Evolutionary conservation across 306 rosid species (phyloP), one percentile per base, ranked within the genome.

Genomic region (Gillenia trifoliata): DNA sequence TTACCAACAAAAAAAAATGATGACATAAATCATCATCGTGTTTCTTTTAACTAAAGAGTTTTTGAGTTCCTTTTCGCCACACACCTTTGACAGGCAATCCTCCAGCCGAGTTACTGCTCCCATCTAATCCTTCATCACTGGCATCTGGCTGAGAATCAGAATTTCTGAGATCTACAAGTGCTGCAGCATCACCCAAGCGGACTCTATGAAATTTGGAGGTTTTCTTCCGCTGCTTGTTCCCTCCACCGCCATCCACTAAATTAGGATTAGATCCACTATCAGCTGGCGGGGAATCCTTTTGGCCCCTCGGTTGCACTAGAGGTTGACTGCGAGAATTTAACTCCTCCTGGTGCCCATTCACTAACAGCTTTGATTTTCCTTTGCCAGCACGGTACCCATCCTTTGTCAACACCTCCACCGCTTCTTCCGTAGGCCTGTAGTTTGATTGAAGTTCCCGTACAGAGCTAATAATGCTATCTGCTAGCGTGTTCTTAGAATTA

Each of bases 51-150:
- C 81, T 59, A 78, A 82, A 82, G 17, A 94, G 92, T 72, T 70
- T 92, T 1, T 87, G 86, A 34, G 83, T 92, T 29, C 92, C 96
- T 22, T 90, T 92, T 74, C 86, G 81, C 99, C 99, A 94, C 52
- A 94, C 99, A 66, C 98, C 97, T 26, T 86, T 87, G 8, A 84
- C 93, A 41, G 98, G 96, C 68, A 83, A 79, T 66, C 86, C 95
- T 74, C 87, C 91, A 12, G 75, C 23, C 15, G 81, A 62, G 76
- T 85, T 72, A 40, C 63, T 62, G 71, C 73, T 72, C 26, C 72
- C 88, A 70, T 85, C 83, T 45, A 33, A 16, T 17, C 59, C 69
- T 43, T 33, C 75, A 15, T 81, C 77, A 67, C 81, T 87, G 0
- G 70, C 33, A 79, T 85, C 88, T 23, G 86, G 26, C n/a, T 74